Conservation (phyloP, 164 flowering plant genomes). For the Chimonanthus salicifolius region DNA sequence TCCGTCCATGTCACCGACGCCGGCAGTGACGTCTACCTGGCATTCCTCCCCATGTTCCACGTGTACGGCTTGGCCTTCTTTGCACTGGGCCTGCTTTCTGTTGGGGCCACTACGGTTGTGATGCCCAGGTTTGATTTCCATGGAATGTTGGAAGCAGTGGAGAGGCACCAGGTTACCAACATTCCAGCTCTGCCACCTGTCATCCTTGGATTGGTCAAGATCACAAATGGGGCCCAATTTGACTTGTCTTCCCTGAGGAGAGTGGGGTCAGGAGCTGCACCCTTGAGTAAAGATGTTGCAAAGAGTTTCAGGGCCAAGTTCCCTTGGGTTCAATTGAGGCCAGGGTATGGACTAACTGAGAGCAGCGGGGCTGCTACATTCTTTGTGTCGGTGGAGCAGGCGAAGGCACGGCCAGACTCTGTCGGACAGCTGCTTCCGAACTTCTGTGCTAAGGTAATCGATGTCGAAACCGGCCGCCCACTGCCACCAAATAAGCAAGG, state of each 20-base stretch:
- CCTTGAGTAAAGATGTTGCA: slow-evolving; percentile 48
- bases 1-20: slow-evolving; percentile 26
- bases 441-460: slow-evolving; percentile 54
- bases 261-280: slow-evolving; percentile 69
- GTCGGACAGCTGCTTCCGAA: slow-evolving; percentile 42
- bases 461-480: slow-evolving; percentile 36
- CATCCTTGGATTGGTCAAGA: slow-evolving; percentile 48
- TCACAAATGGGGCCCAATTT: not conserved
- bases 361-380: slow-evolving; percentile 41
- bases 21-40: slow-evolving; percentile 39
- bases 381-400: slow-evolving; percentile 21
- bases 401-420: slow-evolving; percentile 27
- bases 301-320: slow-evolving; percentile 42
- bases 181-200: slow-evolving; percentile 74
- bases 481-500: slow-evolving; percentile 44
- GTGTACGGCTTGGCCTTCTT: slow-evolving; percentile 66
- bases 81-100: slow-evolving; percentile 41
- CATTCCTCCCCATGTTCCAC: slow-evolving; percentile 77
- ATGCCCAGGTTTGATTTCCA: slow-evolving; percentile 52
- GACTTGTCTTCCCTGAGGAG: slow-evolving; percentile 45
- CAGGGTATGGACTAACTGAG: slow-evolving; percentile 73
- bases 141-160: slow-evolving; percentile 48
- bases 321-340: slow-evolving; percentile 57
- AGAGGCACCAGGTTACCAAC: slow-evolving; percentile 37
- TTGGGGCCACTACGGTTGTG: slow-evolving; percentile 38